Evolutionary conservation across 1,284 basidiomycete species (phyloP), one percentile per base, ranked within the genome.

Genomic region (Tetrapyrgos nigripes): DNA sequence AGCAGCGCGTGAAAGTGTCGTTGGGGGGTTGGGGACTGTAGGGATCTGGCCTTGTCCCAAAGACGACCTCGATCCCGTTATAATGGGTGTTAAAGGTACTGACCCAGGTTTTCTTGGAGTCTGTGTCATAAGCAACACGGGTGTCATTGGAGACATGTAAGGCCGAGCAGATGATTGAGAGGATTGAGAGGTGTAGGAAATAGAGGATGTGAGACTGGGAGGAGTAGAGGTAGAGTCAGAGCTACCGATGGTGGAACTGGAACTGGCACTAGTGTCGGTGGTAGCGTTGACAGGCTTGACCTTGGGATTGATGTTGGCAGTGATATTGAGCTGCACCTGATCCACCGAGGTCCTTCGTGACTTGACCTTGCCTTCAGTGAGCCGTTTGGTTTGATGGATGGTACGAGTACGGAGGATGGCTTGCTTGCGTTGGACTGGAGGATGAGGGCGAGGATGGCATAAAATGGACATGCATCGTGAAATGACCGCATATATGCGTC

Each of bases 331-430:
- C 4, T 63, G 10, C 11, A 68, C 40, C 24, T 68, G 63, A n/a
- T 68, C 62, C 11, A 70, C 62, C 2, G 67, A 63, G 4, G 67
- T 66, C 43, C 59, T 58, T 23, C 63, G 59, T 21, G 64, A 62
- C 48, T 60, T 59, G 45, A 71, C 59, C 26, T 46, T 59, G 37
- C 49, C 58, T 10, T 50, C 35, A 24, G 53, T 64, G 24, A 64
- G 55, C 14, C 70, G 64, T 31, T 58, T 66, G 43, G 55, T 63
- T 53, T 69, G 68, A 28, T 65, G 65, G 9, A 71, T 63, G 23
- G 57, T 60, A 3, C 67, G 62, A 2, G 57, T 60, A n/a, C 52
- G 43, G 21, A 65, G 61, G 3, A 56, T 28, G 21, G 50, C 61
- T 31, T 49, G 46, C 5, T 59, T 57, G 13, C 55, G 53, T 27